Evolutionary conservation across 225 moss, liverwort and hornwort genomes (phyloP), one percentile per base, ranked within the genome.

Genomic region (Climacium dendroides): DNA sequence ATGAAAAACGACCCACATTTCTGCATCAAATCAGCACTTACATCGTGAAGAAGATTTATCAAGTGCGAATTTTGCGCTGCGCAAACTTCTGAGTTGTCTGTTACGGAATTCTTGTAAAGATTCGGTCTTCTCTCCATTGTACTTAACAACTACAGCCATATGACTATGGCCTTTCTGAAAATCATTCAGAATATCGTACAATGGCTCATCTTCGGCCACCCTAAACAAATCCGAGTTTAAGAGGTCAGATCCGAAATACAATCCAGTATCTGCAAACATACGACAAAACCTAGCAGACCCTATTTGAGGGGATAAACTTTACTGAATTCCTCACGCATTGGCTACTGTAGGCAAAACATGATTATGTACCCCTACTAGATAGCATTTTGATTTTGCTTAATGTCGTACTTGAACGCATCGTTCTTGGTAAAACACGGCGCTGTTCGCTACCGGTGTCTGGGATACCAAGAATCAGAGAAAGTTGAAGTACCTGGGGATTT

Each of bases 131-230:
- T 92, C 93, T 82, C 84, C 87, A 50, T 90, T 94, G 81, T 92
- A 91, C 90, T 95, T 97, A 16, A 98, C 93, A 74, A 98, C 98
- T 45, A 94, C 98, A 29, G 98, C 98, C 98, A 98, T 98, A 80
- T 98, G 98, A 80, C 97, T 97, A 61, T 96, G 95, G 19, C 98
- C 98, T 90, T 98, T 98, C 82, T 98, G 98, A 62, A 98, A 98
- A 83, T 98, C 97, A 80, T 98, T 97, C 80, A 98, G 79, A 89
- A 98, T 98, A 88, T 98, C 94, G 76, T 98, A 98, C 66, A 98
- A 90, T 26, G 98, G 98, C 86, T 90, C 92, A 79, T 90, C 94
- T 23, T 91, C 96, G 16, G 95, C 92, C 37, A 98, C 96, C 91
- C 98, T 98, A 92, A 71, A 67, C 59, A 91, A 76, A 80, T 82